Conservation (phyloP, 116 monocot genomes). For the Phalaenopsis hybrid region DNA sequence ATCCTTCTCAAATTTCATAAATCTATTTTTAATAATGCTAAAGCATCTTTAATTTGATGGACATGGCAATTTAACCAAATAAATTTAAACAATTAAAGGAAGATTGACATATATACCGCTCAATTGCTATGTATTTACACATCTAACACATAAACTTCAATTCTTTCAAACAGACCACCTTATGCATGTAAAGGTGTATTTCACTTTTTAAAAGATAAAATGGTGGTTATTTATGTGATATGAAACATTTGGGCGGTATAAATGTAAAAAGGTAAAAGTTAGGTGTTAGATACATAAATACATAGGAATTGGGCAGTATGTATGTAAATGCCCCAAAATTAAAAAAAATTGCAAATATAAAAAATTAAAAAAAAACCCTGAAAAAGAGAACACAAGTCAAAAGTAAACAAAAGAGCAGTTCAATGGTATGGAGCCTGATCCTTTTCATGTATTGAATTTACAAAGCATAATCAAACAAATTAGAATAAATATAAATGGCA, state of each 20-base stretch:
- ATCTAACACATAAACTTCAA: no score
- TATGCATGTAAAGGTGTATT: no score
- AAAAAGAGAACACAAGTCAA: neutral
- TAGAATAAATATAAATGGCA: neutral
- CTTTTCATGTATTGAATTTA: neutral
- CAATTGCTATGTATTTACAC: no score
- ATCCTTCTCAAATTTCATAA: neutral
- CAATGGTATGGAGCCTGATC: neutral
- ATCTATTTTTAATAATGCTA: conserved; percentile 1
- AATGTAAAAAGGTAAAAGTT: no score
- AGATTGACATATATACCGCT: no score
- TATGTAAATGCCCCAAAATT: neutral
- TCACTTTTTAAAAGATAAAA: no score
- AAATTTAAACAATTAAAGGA: neutral
- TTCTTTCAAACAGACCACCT: no score
- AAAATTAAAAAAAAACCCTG: no score
- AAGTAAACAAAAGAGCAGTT: neutral
- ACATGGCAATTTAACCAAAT: neutral
- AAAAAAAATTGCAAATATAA: neutral
- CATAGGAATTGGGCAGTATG: no score
- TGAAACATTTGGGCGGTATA: no score
- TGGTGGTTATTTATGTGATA: no score
- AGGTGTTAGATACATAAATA: no score
- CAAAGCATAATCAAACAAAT: neutral
- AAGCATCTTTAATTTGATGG: neutral